Evolutionary conservation across 306 rosid species (phyloP).

Genomic region (Acacia confusa): DNA sequence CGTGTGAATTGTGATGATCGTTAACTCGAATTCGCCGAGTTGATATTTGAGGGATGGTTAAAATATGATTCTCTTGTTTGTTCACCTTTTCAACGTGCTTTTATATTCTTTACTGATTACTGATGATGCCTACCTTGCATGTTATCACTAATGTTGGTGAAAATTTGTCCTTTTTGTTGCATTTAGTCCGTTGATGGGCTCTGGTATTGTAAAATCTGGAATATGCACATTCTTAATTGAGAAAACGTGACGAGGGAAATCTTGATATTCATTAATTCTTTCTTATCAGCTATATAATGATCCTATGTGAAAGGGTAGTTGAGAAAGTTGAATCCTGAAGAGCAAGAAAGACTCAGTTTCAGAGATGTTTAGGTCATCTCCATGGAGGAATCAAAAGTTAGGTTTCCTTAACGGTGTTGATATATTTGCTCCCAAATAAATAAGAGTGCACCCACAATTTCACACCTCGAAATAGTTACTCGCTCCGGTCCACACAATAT

Average conservation of each 20-base stretch:
- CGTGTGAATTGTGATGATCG: background rate
- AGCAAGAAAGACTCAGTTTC: slow-evolving; percentile 32
- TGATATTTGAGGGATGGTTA: background rate
- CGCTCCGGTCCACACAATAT: no score
- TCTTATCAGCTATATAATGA: background rate
- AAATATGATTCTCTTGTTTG: background rate
- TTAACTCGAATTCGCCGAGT: background rate
- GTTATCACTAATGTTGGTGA: background rate
- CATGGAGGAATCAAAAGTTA: slow-evolving; percentile 50
- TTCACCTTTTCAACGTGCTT: background rate
- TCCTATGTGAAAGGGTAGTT: slow-evolving; percentile 39
- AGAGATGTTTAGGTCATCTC: slow-evolving; percentile 59
- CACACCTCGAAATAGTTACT: no score
- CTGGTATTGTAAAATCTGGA: background rate
- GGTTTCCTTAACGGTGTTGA: no score
- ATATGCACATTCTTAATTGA: background rate
- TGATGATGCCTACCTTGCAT: background rate
- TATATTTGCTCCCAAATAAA: no score
- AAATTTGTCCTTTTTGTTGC: background rate
- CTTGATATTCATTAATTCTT: background rate
- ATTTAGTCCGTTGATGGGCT: background rate
- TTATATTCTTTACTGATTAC: background rate
- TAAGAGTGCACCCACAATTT: no score
- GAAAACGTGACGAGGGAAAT: background rate
- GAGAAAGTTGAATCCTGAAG: slow-evolving; percentile 15